Evolutionary conservation across 2,329 filamentous ascomycete species (phyloP), one percentile per base, ranked within the genome.

Genomic region (Botrytis sinoallii): DNA sequence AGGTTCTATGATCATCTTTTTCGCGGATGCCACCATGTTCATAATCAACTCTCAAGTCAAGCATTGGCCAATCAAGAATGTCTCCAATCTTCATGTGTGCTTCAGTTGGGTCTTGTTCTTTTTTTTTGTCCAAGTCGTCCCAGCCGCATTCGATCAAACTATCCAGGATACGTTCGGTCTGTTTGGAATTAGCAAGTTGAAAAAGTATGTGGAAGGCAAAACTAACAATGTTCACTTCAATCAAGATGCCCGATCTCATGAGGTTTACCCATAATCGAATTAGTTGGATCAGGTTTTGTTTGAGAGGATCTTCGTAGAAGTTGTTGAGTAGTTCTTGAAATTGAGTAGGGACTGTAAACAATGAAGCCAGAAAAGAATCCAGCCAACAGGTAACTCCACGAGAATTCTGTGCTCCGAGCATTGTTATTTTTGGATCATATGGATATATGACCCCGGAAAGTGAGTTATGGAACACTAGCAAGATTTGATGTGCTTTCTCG

Each of bases 71-170:
- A 78, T 97, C 91, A 32, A 99, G 87, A 35, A 92, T 94, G 77
- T 94, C 95, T 0, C 95, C 97, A 76, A 99, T 94, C 81, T 98
- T 98, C 0, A 91, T 93, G 81, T 98, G 98, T 1, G 95, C 95
- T 83, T 99, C 96, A 0, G 96, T 98, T 0, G 94, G 93, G 82
- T 99, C 96, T 83, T 99, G 96, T 80, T 98, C 96, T 78, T 91
- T 88, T n/a, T 93, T 81, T 73, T 88, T 83, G 35, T 88, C 88
- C 65, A 95, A 95, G 74, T 97, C 94, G 77, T 88, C 84, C 96
- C 96, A 98, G 6, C 95, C 96, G 81, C 95, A 98, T 71, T 91
- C 91, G 29, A 92, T 91, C 57, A 98, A 83, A 16, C 94, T 87
- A 59, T 95, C 89, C 82, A 98, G 95, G 22, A 99, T 87, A 76